phyloP scores from a whole-genome alignment of 1,284 basidiomycete species.

The Sanguinoderma infundibulare region DNA sequence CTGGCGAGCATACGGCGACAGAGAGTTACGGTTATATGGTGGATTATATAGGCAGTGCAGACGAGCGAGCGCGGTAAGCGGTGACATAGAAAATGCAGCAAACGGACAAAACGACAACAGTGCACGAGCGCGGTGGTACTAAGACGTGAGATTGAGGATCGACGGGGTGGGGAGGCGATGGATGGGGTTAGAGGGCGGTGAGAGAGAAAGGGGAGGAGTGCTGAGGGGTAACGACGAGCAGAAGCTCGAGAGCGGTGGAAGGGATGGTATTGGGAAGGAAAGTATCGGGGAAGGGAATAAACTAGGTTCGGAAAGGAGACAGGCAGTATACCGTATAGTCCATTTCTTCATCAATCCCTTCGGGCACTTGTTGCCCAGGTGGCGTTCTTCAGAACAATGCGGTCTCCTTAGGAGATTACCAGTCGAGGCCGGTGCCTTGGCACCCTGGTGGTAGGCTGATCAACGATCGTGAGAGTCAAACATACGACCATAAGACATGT shows the following conservation, averaged over 20 bases:
- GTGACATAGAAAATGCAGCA: slow-evolving; percentile 32
- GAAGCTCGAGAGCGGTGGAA: slow-evolving; percentile 11
- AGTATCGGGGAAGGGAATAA: slow-evolving; percentile 19
- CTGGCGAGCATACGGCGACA: slow-evolving; percentile 22
- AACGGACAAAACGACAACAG: slow-evolving; percentile 33
- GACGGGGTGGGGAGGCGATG: not conserved
- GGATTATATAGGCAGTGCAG: slow-evolving; percentile 28
- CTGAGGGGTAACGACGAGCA: slow-evolving; percentile 24
- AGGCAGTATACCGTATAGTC: slow-evolving; percentile 21
- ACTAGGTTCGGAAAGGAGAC: slow-evolving; percentile 22
- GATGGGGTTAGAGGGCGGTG: slow-evolving; percentile 1
- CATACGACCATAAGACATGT: not conserved
- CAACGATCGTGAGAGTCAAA: slow-evolving; percentile 8
- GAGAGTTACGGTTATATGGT: slow-evolving; percentile 18
- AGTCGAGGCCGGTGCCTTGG: slow-evolving; percentile 11
- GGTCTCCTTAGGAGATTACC: slow-evolving; percentile 20
- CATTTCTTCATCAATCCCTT: slow-evolving; percentile 20
- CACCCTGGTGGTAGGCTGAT: slow-evolving; percentile 17
- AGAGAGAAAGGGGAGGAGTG: slow-evolving; percentile 5
- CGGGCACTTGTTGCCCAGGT: slow-evolving; percentile 23
- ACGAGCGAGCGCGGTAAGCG: slow-evolving; percentile 25
- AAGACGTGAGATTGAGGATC: slow-evolving; percentile 19
- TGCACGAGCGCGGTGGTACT: slow-evolving; percentile 26
- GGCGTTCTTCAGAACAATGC: slow-evolving; percentile 16
- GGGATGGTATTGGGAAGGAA: slow-evolving; percentile 11